Evolutionary conservation across 306 rosid genomes (phyloP).

Genomic region (Citrullus mucosospermus): DNA sequence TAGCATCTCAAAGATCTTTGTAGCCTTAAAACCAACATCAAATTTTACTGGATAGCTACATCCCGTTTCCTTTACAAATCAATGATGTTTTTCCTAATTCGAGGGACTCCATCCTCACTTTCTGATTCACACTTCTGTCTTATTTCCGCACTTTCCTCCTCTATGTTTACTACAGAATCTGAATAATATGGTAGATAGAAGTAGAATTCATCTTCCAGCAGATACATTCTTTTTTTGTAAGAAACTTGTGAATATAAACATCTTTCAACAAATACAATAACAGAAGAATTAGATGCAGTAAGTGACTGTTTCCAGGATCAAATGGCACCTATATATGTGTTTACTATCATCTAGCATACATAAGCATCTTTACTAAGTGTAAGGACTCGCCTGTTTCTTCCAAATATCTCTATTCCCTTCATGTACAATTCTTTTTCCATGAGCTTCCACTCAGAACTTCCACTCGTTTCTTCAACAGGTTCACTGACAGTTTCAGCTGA

Average conservation of each 20-base stretch:
- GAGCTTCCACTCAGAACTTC: constrained; percentile 59
- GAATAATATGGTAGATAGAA: not conserved
- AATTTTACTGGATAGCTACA: not conserved
- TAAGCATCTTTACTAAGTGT: not conserved
- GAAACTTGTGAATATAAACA: too few relatives aligned
- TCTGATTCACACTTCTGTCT: not conserved
- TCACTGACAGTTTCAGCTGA: constrained; percentile 22
- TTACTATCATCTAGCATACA: not conserved
- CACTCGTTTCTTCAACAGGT: constrained; percentile 22
- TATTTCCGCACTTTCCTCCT: not conserved
- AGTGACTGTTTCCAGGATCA: not conserved
- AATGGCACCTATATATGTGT: not conserved
- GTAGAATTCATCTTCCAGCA: not conserved
- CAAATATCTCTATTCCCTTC: constrained; percentile 93
- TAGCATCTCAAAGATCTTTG: not conserved
- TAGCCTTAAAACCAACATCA: not conserved
- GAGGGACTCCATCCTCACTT: not conserved
- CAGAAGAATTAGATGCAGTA: not conserved
- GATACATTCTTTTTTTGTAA: too few relatives aligned
- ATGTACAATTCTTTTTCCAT: constrained; percentile 77
- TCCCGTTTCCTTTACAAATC: not conserved
- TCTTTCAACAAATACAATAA: not conserved
- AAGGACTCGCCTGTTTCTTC: constrained; percentile 49
- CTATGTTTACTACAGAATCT: not conserved
- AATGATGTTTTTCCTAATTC: not conserved